Evolutionary conservation across 2,329 filamentous ascomycete species (phyloP), one percentile per base, ranked within the genome.

Genomic region (Alternaria arbusti): DNA sequence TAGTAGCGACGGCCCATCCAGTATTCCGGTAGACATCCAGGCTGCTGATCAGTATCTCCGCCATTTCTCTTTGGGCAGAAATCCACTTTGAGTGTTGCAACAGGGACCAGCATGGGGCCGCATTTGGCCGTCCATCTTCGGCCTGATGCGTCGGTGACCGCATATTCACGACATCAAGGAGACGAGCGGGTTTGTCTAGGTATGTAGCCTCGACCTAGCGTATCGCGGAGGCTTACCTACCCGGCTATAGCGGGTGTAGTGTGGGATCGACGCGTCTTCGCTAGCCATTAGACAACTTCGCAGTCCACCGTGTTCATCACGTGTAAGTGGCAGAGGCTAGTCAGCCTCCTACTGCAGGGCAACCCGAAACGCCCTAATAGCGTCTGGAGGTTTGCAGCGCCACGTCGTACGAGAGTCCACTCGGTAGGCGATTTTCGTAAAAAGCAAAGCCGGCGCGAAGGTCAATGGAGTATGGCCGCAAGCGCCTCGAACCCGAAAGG

Each of bases 271-370:
- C 54, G 32, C 32, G 15, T 51, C 6, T 43, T 47, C 59, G 22
- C 54, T 28, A 52, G 54, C 47, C 54, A 32, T 15, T 15, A 40
- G 13, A 54, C 13, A 26, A 56, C 23, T 17, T 56, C 44, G 17
- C 22, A 49, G 6, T 56, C 50, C 56, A 36, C 44, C 30, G 6
- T 20, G 13, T 43, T 13, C 30, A 36, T 47, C 54, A 61, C 54
- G n/a, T 58, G 47, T 25, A 15, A 28, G 10, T 28, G 15, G 13
- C 17, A 20, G 30, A n/a, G 30, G 17, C 47, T 61, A 57, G 30
- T 12, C 46, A 47, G 46, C 40, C 28, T 43, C 4, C 36, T 58
- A 20, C 17, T 61, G 59, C 59, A 61, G 59, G 59, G 59, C 59
- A 58, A 23, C n/a, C 46, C 46, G 15, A 45, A 40, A 57, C 23